Evolutionary conservation across 2,329 filamentous ascomycete genomes (phyloP), one percentile per base, ranked within the genome.

Genomic region (Xylariaceae sp.): DNA sequence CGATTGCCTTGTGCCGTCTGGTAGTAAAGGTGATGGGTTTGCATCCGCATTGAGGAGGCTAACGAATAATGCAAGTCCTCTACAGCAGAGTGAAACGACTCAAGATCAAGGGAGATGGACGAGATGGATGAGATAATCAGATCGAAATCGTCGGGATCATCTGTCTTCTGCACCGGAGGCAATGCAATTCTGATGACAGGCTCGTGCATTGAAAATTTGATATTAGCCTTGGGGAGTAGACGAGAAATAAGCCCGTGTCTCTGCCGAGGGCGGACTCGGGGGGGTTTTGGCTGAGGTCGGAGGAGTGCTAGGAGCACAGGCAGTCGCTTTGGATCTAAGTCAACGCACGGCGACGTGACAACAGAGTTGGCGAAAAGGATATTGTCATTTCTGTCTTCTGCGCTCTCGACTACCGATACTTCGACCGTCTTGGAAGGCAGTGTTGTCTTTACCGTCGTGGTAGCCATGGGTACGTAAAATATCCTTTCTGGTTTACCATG

Each of bases 141-240:
- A 67, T 99, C 94, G 62, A 94, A 97, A 61, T 97, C 91, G 57
- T 91, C 89, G 0, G 84, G 79, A 30, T 85, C 81, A 41, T 78
- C 74, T 2, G 74, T 75, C 52, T 80, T 78, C 57, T 87, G 82
- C 59, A 94, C 83, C 0, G 92, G 86, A 4, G 91, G 91, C 3
- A 99, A 76, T 6, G 91, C 85, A 60, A 99, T 91, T 63, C 95
- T 85, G 59, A 97, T 70, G 12, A 99, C 95, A 1, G 94, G 94
- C 68, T 99, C 94, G 66, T 99, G 94, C 72, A 99, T 88, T 0
- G 94, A 96, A 41, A 97, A 85, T 67, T 97, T 99, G 70, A 97
- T 87, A 65, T 82, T 95, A 0, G 92, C 88, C 73, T 97, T 97
- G 1, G 94, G 94, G 6, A 99, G 76, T 3, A 97, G 80, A n/a